A percentile compares a stretch with the other conserved stretches of the same genome.
Evolutionary conservation across 2,329 filamentous ascomycete genomes (phyloP).

Genomic region (Colletotrichum sp.): DNA sequence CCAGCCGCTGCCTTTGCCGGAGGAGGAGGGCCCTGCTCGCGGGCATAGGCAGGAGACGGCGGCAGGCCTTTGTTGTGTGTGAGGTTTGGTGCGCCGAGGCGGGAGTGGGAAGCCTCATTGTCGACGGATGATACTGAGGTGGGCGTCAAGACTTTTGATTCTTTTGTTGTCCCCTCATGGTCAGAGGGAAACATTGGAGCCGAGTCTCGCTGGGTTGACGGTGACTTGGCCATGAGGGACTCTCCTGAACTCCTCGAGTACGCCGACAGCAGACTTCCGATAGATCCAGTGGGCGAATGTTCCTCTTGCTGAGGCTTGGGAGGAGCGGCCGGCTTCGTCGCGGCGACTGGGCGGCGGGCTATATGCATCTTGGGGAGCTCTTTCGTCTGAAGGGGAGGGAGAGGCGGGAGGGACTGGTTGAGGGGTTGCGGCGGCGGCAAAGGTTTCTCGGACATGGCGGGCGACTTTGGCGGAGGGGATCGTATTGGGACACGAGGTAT

Average conservation of each 20-base stretch:
- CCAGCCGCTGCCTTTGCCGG: neutral
- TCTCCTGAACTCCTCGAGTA: conserved; percentile 56
- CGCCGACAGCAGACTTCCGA: conserved; percentile 61
- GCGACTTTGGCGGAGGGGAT: neutral
- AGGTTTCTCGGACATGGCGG: conserved; percentile 19
- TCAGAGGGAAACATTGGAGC: conserved; percentile 22
- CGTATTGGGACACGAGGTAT: conserved; percentile 9
- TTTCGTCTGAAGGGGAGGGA: conserved; percentile 26
- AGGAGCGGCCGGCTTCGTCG: neutral
- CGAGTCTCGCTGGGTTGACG: conserved; percentile 29
- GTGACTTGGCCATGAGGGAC: conserved; percentile 43
- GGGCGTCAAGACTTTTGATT: neutral
- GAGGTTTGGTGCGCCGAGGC: conserved; percentile 7
- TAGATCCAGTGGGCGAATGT: conserved; percentile 36
- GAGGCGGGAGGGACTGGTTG: conserved; percentile 34
- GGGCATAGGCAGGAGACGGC: neutral
- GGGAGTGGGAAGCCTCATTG: neutral
- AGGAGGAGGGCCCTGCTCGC: neutral
- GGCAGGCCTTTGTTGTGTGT: conserved; percentile 17
- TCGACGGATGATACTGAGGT: neutral
- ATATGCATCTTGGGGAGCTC: conserved; percentile 8
- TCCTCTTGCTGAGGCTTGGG: neutral
- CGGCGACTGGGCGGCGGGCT: conserved; percentile 12
- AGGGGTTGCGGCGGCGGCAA: conserved; percentile 28
- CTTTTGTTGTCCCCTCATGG: conserved; percentile 10